Base-by-base conservation (phyloP, 495 filamentous ascomycete species). In the Xylaria castorea region DNA sequence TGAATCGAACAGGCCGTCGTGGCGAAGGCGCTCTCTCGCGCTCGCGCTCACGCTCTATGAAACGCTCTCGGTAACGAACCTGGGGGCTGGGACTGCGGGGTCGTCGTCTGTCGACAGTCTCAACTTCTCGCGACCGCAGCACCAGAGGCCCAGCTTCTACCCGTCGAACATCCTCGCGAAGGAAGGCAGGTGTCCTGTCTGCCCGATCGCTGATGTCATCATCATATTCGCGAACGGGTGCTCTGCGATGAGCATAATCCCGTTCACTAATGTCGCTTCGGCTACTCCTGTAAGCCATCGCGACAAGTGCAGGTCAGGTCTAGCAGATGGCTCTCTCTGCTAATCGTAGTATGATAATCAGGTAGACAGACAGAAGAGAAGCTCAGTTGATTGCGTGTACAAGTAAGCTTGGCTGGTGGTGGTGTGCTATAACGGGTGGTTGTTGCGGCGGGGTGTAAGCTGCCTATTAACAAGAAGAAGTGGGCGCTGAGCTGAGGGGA, bases 31-130 rank as follows among this genome's bases (percentile, higher is more conserved):
- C 74, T 27, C 75, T 72, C 46, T 80, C 80, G 62, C 81, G 76
- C 46, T 80, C 80, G 62, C 81, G 76, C 53, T 86, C 83, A 18
- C 83, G 75, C 74, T 85, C 83, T 34, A 86, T 77, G 36, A 83
- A 79, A 65, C 84, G 83, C 72, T 83, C 79, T n/a, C 78, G 77
- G 55, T 82, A 74, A 18, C 78, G 79, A 34, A 82, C 63, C 18
- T 65, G 50, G 44, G 84, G 84, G 70, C 82, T 85, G n/a, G 84
- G 85, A 27, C 81, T 85, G 62, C 84, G 82, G 57, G 74, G 77
- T 62, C 79, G 82, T 32, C 76, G 74, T 34, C 79, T 79, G 73
- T 85, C 84, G 38, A 84, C 62, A 0, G 81, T 83, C 75, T 87
- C 85, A 42, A 83, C 75, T 68, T 86, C 84, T 51, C 83, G 80